Base-by-base conservation (phyloP, 163 green algal species). In the Scenedesmus sp. region DNA sequence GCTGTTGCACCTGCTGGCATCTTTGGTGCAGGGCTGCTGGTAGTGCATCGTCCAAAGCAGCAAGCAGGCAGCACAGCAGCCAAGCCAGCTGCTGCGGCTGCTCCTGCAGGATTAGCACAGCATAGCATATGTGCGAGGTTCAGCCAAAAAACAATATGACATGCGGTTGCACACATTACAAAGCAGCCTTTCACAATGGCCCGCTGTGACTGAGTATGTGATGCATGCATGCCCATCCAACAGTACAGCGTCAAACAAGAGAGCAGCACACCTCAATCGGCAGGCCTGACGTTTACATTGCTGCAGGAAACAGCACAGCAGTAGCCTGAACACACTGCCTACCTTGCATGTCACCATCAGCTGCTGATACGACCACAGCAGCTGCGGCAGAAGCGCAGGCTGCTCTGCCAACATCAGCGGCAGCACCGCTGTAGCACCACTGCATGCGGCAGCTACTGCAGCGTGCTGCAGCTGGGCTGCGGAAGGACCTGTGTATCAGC, bases 281-380 rank as follows among this genome's bases (percentile, higher is more conserved):
- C 34, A 46, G 34, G 34, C 34, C 34, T 46, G 62, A 70, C 20
- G 62, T 20, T 70, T 15, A 16, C 12, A 15, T 3, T 70, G 20
- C 62, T 18, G 8, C 62, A 70, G 20, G 3, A 16, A 20, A 20
- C 62, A 23, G 12, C 20, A 15, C 62, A 70, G 3, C 0, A 73
- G 8, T 0, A 76, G 13, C 34, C 34, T 46, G 34, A 46, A 1
- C 34, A 46, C 66, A 34, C 23, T 86, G 82, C 82, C 4, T 6
- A 89, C 84, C 84, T 64, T 79, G 62, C 84, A 89, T 10, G 84
- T 12, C 13, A 82, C 2, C 62, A 82, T 20, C 84, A 89, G 84
- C 13, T 82, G 59, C 34, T 89, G 84, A 12, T 62, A 79, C 4
- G 59, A 67, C n/a, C n/a, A 89, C 26, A 89, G 13, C 34, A 89